Percentiles rank a stretch among this genome's conserved stretches.
Conservation (phyloP, 2,329 filamentous ascomycete genomes). For the Paramyrothecium sp. region DNA sequence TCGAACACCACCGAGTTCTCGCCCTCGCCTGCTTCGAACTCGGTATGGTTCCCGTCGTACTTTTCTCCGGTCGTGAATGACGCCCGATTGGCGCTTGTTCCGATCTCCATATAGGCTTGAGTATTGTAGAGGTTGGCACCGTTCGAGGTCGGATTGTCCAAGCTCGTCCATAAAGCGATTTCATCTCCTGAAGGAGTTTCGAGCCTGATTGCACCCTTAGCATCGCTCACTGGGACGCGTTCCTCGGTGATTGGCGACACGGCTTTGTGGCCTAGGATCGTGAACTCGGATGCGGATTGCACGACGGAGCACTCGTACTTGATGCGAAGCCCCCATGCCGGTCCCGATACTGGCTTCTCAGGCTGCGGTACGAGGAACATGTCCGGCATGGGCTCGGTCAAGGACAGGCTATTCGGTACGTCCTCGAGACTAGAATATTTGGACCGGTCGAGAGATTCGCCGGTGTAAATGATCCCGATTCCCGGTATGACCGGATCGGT, state of each 20-base stretch:
- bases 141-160: not conserved
- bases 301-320: not conserved
- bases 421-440: not conserved
- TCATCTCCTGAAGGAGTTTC: not conserved
- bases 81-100: not conserved
- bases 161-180: not conserved
- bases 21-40: not conserved
- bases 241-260: not conserved
- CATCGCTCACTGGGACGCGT: too few relatives aligned
- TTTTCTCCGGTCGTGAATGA: not conserved
- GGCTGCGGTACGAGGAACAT: not conserved
- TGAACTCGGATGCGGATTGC: not conserved
- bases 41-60: not conserved
- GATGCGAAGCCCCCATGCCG: not conserved
- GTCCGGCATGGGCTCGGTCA: not conserved
- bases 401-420: not conserved
- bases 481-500: not conserved
- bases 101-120: not conserved
- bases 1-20: not conserved
- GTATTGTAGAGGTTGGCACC: not conserved
- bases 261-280: not conserved
- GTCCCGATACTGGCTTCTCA: not conserved
- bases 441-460: not conserved
- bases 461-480: not conserved
- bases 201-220: not conserved